These are phyloP conservation scores for Aspergillus texensis DNA, from an alignment of 2,329 filamentous ascomycete genomes.

Conservation along the genomic window DNA sequence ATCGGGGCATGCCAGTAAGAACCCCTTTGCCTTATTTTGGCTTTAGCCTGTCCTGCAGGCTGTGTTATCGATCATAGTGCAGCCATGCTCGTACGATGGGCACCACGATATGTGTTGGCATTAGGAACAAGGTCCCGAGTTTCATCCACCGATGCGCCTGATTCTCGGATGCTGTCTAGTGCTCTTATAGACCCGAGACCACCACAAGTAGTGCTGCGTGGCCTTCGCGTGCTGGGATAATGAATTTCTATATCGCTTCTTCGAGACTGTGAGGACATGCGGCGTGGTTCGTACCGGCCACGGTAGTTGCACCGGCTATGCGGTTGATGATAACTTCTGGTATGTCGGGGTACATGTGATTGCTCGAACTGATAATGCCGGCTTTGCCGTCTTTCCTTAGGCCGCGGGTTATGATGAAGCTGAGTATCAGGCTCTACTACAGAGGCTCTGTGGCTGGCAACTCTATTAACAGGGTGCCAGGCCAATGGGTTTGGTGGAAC, in stretches of 20 bases:
- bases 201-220: constrained; percentile 37
- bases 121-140: constrained; percentile 20
- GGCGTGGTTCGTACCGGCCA: constrained; percentile 23
- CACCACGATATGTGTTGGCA: constrained; percentile 32
- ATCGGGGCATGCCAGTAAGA: background rate
- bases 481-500: constrained; percentile 18
- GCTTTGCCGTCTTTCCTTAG: constrained; percentile 14
- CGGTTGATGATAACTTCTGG: constrained; percentile 31
- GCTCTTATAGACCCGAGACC: constrained; percentile 20
- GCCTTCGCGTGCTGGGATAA: constrained; percentile 38
- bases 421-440: constrained; percentile 11
- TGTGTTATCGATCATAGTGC: constrained; percentile 5
- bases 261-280: constrained; percentile 26
- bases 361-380: constrained; percentile 32
- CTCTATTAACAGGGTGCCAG: constrained; percentile 9
- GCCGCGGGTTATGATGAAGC: constrained; percentile 18
- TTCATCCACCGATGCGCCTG: constrained; percentile 32
- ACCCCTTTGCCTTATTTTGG: constrained; percentile 13
- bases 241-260: constrained; percentile 37
- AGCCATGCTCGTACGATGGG: constrained; percentile 33
- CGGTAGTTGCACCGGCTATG: constrained; percentile 27
- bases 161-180: constrained; percentile 37
- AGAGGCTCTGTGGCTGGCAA: constrained; percentile 13
- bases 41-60: constrained; percentile 28
- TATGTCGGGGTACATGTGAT: constrained; percentile 27